Evolutionary conservation across 1,139 yeast species (phyloP).

Genomic region (Candida tropicalis): DNA sequence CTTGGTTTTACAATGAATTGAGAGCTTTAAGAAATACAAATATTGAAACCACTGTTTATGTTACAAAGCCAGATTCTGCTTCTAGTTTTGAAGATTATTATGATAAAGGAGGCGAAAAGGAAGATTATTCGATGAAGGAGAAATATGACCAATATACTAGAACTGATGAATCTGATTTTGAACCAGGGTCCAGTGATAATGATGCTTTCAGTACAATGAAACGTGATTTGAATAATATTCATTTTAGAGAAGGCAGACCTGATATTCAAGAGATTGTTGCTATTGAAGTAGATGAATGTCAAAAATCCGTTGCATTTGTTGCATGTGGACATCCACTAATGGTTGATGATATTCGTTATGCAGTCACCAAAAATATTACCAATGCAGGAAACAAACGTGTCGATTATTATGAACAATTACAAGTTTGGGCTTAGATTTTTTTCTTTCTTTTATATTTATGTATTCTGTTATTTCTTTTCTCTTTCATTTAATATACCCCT

Average conservation of each 20-base stretch:
- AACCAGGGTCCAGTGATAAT: conserved; percentile 5
- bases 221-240: conserved; percentile 28
- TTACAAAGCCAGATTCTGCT: conserved; percentile 43
- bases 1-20: conserved; percentile 40
- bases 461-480: neutral
- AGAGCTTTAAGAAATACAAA: conserved; percentile 23
- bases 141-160: conserved; percentile 12
- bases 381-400: conserved; percentile 30
- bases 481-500: neutral
- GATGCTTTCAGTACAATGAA: conserved; percentile 16
- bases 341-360: conserved; percentile 50
- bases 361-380: conserved; percentile 31
- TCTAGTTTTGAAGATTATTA: conserved; percentile 11
- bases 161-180: conserved; percentile 10
- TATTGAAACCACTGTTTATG: conserved; percentile 30
- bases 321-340: conserved; percentile 56
- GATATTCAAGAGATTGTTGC: conserved; percentile 27
- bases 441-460: neutral
- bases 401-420: conserved; percentile 48
- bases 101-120: conserved; percentile 5
- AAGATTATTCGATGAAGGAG: conserved; percentile 7
- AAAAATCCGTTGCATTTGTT: conserved; percentile 41
- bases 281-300: conserved; percentile 28
- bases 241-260: conserved; percentile 38
- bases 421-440: conserved; percentile 40